A percentile compares a stretch with the other conserved stretches of the same genome.
These are phyloP conservation scores for Thozetella sp. DNA, from an alignment of 495 filamentous ascomycete species.

Conservation along the genomic window DNA sequence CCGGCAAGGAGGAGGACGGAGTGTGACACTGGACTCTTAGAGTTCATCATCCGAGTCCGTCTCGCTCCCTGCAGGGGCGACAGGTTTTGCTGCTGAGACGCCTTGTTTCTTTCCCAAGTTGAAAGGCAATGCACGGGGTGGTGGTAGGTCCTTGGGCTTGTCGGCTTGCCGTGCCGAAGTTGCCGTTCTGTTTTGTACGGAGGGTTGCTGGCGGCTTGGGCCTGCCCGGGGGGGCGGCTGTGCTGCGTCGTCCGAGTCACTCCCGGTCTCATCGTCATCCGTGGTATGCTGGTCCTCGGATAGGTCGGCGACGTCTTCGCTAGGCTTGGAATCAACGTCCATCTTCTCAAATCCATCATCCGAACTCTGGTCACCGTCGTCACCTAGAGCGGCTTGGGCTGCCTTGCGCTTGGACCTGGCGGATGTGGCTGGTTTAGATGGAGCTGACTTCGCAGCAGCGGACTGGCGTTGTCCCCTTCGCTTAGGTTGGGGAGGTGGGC, in stretches of 20 bases:
- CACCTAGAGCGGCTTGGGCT: constrained; percentile 31
- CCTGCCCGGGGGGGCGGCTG: constrained; percentile 20
- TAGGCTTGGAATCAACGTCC: constrained; percentile 49
- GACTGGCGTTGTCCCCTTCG: constrained; percentile 5
- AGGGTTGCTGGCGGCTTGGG: constrained; percentile 13
- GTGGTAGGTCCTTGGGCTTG: constrained; percentile 7
- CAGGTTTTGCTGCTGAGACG: constrained; percentile 13
- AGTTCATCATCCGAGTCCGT: constrained; percentile 46
- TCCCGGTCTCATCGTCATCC: constrained; percentile 39
- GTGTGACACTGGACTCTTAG: constrained; percentile 15
- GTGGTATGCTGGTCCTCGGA: constrained; percentile 36
- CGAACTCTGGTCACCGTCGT: constrained; percentile 33
- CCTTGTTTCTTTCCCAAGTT: constrained; percentile 6
- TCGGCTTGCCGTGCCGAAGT: not conserved
- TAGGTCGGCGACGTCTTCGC: not conserved
- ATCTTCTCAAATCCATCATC: constrained; percentile 60
- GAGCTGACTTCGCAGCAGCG: constrained; percentile 10
- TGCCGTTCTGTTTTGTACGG: constrained; percentile 5
- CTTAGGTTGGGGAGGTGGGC: constrained; percentile 5
- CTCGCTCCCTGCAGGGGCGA: constrained; percentile 29
- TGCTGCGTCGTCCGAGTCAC: constrained; percentile 45
- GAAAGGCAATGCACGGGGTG: not conserved
- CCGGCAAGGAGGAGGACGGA: too few relatives aligned
- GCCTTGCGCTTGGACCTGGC: constrained; percentile 56
- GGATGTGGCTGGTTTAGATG: constrained; percentile 19